Base-by-base conservation (phyloP, 1,284 basidiomycete species). In the Pascua sp. region DNA sequence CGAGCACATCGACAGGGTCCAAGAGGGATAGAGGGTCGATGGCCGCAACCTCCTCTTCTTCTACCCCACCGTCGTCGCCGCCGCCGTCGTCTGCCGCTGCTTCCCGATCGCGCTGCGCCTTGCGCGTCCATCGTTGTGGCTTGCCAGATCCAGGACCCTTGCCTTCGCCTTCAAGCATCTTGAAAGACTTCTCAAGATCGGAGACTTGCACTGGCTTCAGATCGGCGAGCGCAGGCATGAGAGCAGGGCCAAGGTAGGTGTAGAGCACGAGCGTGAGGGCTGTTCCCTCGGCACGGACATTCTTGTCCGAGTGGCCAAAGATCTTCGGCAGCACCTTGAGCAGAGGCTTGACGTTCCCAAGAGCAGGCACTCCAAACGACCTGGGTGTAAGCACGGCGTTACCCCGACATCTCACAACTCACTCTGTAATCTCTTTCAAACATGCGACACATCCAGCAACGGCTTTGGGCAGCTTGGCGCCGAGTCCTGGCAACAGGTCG, bases 181-280 rank as follows among this genome's bases (percentile, higher is more conserved):
- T 90, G 69, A 97, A 99, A 0, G 86, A 83, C 70, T 96, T 94
- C 67, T 91, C 91, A 59, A 99, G 77, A 70, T 98, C 96, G 73
- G 97, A 94, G 45, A 94, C 86, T 76, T 98, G 96, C n/a, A 98
- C 93, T 0, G 96, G 92, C 75, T 99, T 99, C 61, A 99, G 83
- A 64, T 96, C 90, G n/a, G 85, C 80, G 11, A 99, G 80, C 78
- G 87, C 91, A 46, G 92, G 85, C 55, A 92, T 87, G 59, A 98
- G 87, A 0, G 87, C 89, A 1, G 88, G 80, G 18, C 96, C 96
- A 63, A 98, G 86, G 73, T 86, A 94, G 62, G 88, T 87, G 80
- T 98, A 95, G 8, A 98, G 78, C 4, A 82, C 81, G 64, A 89
- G 85, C 0, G 86, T 83, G 16, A 99, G 86, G 42, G 81, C 79